Evolutionary conservation across 75 land plant genomes (phyloP).

Genomic region (Cunninghamia lanceolata): DNA sequence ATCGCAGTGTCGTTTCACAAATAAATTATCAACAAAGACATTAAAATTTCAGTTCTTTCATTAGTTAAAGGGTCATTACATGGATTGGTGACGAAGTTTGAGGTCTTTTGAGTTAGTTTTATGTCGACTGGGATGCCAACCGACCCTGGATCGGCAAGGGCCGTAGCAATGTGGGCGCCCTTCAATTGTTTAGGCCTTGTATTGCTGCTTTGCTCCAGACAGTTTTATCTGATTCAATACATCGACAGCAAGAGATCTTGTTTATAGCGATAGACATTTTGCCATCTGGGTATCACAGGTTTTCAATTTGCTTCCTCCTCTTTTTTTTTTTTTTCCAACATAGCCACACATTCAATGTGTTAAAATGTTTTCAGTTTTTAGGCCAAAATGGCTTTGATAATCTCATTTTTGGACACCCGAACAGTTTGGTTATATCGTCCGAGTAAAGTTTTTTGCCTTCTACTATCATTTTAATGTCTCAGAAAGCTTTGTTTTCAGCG

Average conservation of each 20-base stretch:
- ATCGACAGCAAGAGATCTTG: background rate
- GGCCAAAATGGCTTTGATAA: background rate
- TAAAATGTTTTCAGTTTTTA: background rate
- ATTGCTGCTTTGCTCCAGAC: background rate
- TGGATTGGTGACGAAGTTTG: background rate
- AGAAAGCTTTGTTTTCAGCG: too few species aligned
- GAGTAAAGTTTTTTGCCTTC: too few species aligned
- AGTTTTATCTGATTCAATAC: background rate
- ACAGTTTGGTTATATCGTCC: background rate
- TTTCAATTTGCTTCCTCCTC: background rate
- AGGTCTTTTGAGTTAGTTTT: background rate
- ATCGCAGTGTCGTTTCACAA: too few species aligned
- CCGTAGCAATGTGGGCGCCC: background rate
- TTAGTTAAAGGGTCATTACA: background rate
- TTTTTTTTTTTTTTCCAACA: background rate
- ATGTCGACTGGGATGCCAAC: background rate
- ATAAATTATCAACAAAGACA: too few species aligned
- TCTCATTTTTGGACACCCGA: background rate
- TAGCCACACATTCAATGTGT: background rate
- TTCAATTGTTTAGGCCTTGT: background rate
- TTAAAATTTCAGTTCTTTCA: too few species aligned
- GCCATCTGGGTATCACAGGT: conserved; percentile 6
- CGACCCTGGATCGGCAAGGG: background rate
- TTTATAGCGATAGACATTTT: background rate
- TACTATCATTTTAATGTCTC: too few species aligned